phyloP scores from a whole-genome alignment of 225 moss, liverwort and hornwort species.

The Climacium dendroides region DNA sequence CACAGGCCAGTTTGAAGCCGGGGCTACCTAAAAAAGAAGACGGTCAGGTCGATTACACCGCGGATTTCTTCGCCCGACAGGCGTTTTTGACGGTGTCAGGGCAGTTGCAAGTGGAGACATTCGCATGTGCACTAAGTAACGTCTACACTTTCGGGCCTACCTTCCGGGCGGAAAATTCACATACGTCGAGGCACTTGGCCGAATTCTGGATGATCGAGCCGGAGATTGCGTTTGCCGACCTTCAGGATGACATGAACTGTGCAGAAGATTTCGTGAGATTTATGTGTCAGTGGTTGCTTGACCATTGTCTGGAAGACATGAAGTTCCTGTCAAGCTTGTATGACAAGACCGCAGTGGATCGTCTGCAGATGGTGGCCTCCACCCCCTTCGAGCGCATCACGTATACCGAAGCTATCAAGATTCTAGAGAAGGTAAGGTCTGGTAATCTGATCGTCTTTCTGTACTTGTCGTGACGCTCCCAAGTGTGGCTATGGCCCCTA shows the following conservation, averaged over 20 bases:
- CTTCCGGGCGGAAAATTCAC: conserved; percentile 92
- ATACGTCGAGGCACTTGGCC: conserved; percentile 81
- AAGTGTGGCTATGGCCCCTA: not conserved
- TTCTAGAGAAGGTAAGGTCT: conserved; percentile 46
- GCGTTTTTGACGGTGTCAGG: conserved; percentile 90
- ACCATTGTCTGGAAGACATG: conserved; percentile 44
- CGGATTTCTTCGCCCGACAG: conserved; percentile 81
- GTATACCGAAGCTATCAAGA: conserved; percentile 71
- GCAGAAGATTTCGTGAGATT: conserved; percentile 89
- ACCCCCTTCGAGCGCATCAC: conserved; percentile 74
- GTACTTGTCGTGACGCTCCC: not conserved
- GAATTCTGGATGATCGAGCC: conserved; percentile 99
- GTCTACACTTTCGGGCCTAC: conserved; percentile 96
- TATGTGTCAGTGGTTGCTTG: conserved; percentile 85
- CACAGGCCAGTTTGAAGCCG: conserved; percentile 37
- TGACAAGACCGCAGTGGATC: conserved; percentile 68
- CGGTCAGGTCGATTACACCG: conserved; percentile 59
- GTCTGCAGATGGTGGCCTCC: conserved; percentile 76
- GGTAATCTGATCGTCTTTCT: not conserved
- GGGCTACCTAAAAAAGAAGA: conserved; percentile 60
- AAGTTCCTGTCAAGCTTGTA: conserved; percentile 44
- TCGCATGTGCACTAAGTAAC: conserved; percentile 80
- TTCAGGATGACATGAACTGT: conserved; percentile 82
- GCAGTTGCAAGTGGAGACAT: conserved; percentile 88
- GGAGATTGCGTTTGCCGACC: conserved; percentile 90